A percentile compares a stretch with the other conserved stretches of the same genome.
These are phyloP conservation scores for Astragalus membranaceus DNA, from an alignment of 306 rosid genomes.

Conservation along the genomic window DNA sequence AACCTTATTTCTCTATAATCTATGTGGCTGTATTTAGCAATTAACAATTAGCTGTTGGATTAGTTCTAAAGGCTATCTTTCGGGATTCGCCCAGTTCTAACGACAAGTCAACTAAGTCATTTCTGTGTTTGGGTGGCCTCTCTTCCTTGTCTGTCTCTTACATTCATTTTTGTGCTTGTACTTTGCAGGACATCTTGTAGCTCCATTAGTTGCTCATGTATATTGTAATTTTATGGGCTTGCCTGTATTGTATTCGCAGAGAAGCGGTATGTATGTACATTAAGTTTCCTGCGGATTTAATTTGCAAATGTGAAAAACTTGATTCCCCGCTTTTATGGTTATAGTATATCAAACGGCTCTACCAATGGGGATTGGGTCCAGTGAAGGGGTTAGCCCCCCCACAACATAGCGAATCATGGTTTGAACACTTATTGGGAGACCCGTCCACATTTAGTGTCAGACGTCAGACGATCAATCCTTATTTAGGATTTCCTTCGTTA, in stretches of 20 bases:
- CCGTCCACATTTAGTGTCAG: no score
- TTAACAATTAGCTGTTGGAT: not conserved
- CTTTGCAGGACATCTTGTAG: conserved; percentile 77
- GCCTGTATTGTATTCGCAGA: conserved; percentile 51
- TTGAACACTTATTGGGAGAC: no score
- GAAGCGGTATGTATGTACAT: conserved; percentile 48
- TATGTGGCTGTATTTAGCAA: not conserved
- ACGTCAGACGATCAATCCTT: no score
- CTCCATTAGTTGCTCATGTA: conserved; percentile 74
- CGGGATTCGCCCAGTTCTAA: not conserved
- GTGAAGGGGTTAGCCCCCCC: no score
- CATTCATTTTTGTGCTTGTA: not conserved
- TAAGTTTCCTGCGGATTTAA: not conserved
- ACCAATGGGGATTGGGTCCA: not conserved
- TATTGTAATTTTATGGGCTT: conserved; percentile 92
- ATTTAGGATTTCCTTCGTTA: no score
- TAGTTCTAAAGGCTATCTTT: not conserved
- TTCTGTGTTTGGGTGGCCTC: not conserved
- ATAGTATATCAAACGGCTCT: not conserved
- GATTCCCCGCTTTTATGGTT: not conserved
- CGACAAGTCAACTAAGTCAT: not conserved
- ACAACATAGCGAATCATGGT: no score
- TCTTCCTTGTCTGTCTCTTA: not conserved
- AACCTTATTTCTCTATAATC: not conserved
- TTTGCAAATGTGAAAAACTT: not conserved